These are phyloP conservation scores for Penicillium taxi DNA, from an alignment of 495 filamentous ascomycete species.

Conservation along the genomic window DNA sequence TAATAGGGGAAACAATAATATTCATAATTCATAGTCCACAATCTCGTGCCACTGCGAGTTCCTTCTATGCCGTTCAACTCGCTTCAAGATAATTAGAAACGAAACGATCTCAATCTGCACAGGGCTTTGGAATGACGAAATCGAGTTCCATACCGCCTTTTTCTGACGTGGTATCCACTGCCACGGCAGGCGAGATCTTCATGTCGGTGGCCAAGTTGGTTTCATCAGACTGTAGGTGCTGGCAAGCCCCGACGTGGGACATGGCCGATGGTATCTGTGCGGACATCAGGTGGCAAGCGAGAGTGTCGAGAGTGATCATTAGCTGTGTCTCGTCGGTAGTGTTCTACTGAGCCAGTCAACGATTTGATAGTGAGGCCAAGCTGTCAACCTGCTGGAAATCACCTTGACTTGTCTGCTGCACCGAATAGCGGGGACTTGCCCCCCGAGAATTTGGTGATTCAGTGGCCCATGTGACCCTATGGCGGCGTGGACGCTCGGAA, in stretches of 20 bases:
- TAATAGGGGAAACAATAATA: not conserved
- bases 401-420: slow-evolving; percentile 9
- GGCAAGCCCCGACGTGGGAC: slow-evolving; percentile 19
- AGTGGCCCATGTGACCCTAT: slow-evolving; percentile 3
- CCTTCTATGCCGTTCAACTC: too few species aligned
- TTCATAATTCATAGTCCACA: too few species aligned
- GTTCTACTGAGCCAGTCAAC: slow-evolving; percentile 8
- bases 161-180: slow-evolving; percentile 2
- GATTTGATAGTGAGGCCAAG: slow-evolving; percentile 1
- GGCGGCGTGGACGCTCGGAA: not conserved
- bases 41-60: too few species aligned
- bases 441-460: slow-evolving; percentile 4
- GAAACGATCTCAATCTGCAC: slow-evolving; percentile 1
- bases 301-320: slow-evolving; percentile 8
- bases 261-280: slow-evolving; percentile 8
- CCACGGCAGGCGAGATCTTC: slow-evolving; percentile 3
- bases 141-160: not conserved
- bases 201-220: slow-evolving; percentile 10
- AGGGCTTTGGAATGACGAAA: slow-evolving; percentile 1
- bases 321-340: slow-evolving; percentile 1
- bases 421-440: not conserved
- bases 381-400: not conserved
- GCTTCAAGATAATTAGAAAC: not conserved
- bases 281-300: slow-evolving; percentile 10
- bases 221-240: slow-evolving; percentile 21